A percentile compares a stretch with the other conserved stretches of the same genome.
These are phyloP conservation scores for Neotropicomus parvogracilis DNA, from an alignment of 1,284 basidiomycete genomes.

Conservation along the genomic window DNA sequence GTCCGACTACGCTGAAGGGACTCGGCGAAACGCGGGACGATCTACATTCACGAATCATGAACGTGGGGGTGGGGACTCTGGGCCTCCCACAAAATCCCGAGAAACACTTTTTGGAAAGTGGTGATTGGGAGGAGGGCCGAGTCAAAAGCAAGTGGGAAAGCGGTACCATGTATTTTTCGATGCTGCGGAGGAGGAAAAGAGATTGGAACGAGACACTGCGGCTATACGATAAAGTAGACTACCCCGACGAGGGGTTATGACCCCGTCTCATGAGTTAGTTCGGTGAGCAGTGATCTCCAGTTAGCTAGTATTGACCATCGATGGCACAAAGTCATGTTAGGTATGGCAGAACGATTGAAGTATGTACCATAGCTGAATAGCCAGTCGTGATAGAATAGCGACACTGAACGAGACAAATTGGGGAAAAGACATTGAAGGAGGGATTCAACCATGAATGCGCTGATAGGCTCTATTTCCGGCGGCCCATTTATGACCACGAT, in stretches of 20 bases:
- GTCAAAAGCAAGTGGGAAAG: conserved; percentile 64
- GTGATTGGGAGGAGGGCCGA: conserved; percentile 65
- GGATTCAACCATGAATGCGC: conserved; percentile 41
- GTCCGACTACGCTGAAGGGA: conserved; percentile 49
- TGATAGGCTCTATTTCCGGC: conserved; percentile 69
- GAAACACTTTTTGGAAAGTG: conserved; percentile 52
- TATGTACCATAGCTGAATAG: neutral
- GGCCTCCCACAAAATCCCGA: conserved; percentile 69
- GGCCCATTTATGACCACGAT: conserved; percentile 67
- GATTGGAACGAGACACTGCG: conserved; percentile 85
- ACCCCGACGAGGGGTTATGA: conserved; percentile 26
- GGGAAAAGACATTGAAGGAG: neutral
- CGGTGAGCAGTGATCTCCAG: neutral
- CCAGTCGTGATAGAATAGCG: neutral
- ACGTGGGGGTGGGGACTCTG: conserved; percentile 56
- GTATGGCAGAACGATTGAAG: too few relatives aligned
- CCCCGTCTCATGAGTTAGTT: neutral
- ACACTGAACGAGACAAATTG: too few relatives aligned
- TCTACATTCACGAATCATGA: conserved; percentile 60
- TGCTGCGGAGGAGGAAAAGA: conserved; percentile 71
- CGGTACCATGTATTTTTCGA: conserved; percentile 70
- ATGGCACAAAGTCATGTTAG: too few relatives aligned
- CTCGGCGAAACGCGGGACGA: conserved; percentile 52
- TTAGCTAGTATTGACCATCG: too few relatives aligned
- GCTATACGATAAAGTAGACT: conserved; percentile 66